Base-by-base conservation (phyloP, 2,329 filamentous ascomycete species). In the Curvularia lunata region DNA sequence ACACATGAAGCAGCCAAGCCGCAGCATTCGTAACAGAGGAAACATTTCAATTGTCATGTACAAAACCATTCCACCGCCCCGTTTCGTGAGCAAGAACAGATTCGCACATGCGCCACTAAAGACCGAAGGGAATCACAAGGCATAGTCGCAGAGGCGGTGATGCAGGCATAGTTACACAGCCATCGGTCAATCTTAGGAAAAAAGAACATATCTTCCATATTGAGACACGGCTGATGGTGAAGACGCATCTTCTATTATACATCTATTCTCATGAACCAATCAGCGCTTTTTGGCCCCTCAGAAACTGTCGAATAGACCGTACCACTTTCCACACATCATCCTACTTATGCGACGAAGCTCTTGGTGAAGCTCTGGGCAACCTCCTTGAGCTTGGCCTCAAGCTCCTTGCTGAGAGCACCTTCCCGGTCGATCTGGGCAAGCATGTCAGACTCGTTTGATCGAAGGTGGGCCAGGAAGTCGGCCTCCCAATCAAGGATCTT, bases 401-500 rank as follows among this genome's bases (percentile, higher is more conserved):
- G 84, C 38, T 97, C 94, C 88, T 97, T 97, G 90, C 91, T 95
- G 79, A 99, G 82, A 66, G 91, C 86, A 80, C 94, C 94, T 87
- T 98, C 92, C 87, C 94, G 95, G 77, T 96, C 92, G 71, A 99
- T 97, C 74, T 87, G 89, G 74, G 88, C 84, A 66, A 97, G 82
- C 67, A 98, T 82, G 65, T 93, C 92, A 48, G 86, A 76, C 87
- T 97, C 91, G 85, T 94, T 96, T 80, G 86, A 90, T 86, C 89
- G 92, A 77, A 99, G 85, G 86, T 97, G 91, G 70, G 89, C 83
- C 64, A 97, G 85, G 89, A 96, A 96, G 83, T 98, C 94, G 75
- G 89, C 72, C 87, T 99, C 95, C 92, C 94, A 99, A 80, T 87
- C 81, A 66, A 95, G 88, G 73, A 99, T 90, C 90, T 94, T 96